Base-by-base conservation (phyloP, 345 rosid genomes). In the Gossypium rotundifolium region DNA sequence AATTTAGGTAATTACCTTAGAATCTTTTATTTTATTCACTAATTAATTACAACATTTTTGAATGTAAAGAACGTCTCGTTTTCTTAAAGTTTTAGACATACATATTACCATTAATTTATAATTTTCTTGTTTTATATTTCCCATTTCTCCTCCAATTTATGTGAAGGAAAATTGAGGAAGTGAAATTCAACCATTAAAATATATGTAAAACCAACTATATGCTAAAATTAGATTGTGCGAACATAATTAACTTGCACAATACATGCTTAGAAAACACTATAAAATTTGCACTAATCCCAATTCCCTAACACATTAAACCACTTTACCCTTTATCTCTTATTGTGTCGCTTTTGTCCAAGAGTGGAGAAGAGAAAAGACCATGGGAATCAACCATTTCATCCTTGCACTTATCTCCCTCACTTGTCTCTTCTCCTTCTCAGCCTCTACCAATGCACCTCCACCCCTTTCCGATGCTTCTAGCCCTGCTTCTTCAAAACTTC, bases 301-400 rank as follows among this genome's bases (percentile, higher is more conserved):
- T 27, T 27, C 45, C 46, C 45, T 2, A 2, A 52, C 9, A 13
- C 18, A 14, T 1, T 4, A 60, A 60, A 12, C 22, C 38, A 6
- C 16, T 1, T 22, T 20, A 0, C 1, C 52, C 1, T n/a, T 3
- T 27, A 29, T 16, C 44, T 66, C 25, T 27, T 59, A 18, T 13
- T 70, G 23, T 1, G 5, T 60, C 10, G 2, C 16, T 14, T 55
- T 12, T 49, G 0, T 3, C 23, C n/a, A 20, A 62, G 27, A 18
- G 59, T 33, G 40, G 40, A 33, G 40, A 18, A 53, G 55, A 76
- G 71, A 72, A 59, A 60, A 40, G 11, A 69, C 45, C 22, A 81
- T 79, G 84, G 76, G 54, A 64, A n/a, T 73, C 22, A 70, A 48
- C 55, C 22, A 45, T 5, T 45, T 51, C 46, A 71, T 75, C 65